A percentile compares a stretch with the other conserved stretches of the same genome.
Evolutionary conservation across 768 basidiomycete species (phyloP).

Genomic region (Leccinum boreale): DNA sequence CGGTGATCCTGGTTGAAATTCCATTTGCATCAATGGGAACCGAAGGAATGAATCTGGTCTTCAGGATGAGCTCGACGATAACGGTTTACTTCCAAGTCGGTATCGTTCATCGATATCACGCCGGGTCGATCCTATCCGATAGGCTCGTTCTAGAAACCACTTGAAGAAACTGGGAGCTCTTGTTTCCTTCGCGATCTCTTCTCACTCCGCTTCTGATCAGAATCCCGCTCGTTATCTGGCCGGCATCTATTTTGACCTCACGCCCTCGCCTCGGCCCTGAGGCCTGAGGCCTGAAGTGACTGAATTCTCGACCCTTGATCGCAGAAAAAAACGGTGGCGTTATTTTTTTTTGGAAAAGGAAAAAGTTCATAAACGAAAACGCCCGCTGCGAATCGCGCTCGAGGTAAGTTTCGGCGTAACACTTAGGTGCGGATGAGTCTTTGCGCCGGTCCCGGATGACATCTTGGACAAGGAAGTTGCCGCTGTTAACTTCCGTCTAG

Average conservation of each 20-base stretch:
- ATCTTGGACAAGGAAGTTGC: no score
- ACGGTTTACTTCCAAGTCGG: background rate
- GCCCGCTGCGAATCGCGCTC: background rate
- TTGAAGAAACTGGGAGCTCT: background rate
- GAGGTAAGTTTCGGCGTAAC: background rate
- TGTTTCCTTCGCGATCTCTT: background rate
- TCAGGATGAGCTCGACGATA: background rate
- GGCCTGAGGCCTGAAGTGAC: background rate
- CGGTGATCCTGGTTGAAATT: background rate
- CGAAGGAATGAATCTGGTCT: background rate
- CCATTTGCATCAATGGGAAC: background rate
- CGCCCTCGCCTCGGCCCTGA: background rate
- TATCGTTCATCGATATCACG: background rate
- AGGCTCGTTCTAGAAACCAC: background rate
- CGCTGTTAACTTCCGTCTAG: background rate
- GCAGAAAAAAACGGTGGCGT: constrained; percentile 5
- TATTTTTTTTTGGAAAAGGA: background rate
- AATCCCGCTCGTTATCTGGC: background rate
- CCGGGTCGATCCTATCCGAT: background rate
- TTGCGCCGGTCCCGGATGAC: no score
- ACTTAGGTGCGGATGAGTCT: background rate
- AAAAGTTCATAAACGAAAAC: no score
- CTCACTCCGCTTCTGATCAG: background rate
- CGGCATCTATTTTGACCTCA: background rate
- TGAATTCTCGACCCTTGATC: constrained; percentile 4